Conservation (phyloP, 2,329 filamentous ascomycete species). For the Xylariaceae sp. region DNA sequence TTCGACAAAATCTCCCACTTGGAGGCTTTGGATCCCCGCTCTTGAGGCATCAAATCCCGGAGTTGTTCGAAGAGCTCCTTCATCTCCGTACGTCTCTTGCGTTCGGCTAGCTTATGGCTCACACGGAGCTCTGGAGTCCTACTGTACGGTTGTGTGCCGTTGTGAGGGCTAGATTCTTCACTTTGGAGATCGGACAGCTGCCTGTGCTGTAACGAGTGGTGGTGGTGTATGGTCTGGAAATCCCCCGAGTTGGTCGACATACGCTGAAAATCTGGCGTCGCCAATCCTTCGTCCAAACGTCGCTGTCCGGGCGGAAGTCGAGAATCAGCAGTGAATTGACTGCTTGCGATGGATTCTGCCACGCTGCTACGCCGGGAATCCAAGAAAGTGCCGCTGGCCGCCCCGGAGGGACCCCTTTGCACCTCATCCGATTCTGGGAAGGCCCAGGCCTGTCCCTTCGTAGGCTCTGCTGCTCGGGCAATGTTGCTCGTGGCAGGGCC, state of each 20-base stretch:
- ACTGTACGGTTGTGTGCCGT: constrained; percentile 71
- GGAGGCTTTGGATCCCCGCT: constrained; percentile 78
- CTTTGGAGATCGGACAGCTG: constrained; percentile 65
- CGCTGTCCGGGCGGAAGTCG: constrained; percentile 69
- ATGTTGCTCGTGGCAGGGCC: constrained; percentile 64
- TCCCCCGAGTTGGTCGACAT: constrained; percentile 52
- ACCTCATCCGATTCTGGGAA: constrained; percentile 70
- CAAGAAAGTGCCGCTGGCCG: constrained; percentile 48
- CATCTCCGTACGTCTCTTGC: constrained; percentile 83
- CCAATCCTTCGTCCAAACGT: constrained; percentile 61
- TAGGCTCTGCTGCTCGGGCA: constrained; percentile 72
- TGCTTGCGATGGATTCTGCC: constrained; percentile 75
- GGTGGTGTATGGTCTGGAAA: constrained; percentile 65
- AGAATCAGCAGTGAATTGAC: constrained; percentile 74
- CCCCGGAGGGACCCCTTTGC: constrained; percentile 46
- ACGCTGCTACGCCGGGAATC: constrained; percentile 73
- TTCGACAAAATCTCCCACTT: constrained; percentile 90
- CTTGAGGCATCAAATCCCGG: constrained; percentile 74
- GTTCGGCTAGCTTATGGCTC: constrained; percentile 81
- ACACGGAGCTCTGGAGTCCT: constrained; percentile 77
- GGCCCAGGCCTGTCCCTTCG: constrained; percentile 80
- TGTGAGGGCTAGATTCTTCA: constrained; percentile 52
- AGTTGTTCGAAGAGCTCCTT: constrained; percentile 82
- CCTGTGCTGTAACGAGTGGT: constrained; percentile 74
- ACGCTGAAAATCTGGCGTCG: constrained; percentile 42